Evolutionary conservation across 2,329 filamentous ascomycete genomes (phyloP), one percentile per base, ranked within the genome.

Genomic region (Scopulariopsis brevicaulis): DNA sequence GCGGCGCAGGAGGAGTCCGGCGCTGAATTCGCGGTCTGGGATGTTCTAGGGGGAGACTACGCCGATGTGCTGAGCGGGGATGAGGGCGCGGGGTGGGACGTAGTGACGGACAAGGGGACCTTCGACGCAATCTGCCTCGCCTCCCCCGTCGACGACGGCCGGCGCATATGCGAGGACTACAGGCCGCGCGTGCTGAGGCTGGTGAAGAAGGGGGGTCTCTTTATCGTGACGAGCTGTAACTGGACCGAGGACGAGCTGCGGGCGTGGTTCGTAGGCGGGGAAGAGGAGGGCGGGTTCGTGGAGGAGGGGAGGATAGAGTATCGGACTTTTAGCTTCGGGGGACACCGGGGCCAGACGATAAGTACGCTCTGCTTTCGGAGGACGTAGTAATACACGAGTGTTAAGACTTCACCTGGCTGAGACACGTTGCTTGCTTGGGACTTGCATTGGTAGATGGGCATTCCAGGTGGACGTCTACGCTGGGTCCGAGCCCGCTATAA

Each of bases 51-150:
- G 11, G 74, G 74, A 1, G 60, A 71, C 2, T 66, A 72, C 37
- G 60, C 63, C 0, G 64, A 69, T 0, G 73, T 79, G 2, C 64
- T 69, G 25, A 60, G 59, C 20, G 64, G 65, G 11, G 24, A 59
- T 2, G 64, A 70, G 35, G 64, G 64, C 0, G 69, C 70, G 0
- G 88, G 88, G 1, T 97, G 92, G 74, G 91, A 97, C 71, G 83
- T 96, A 0, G 86, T 96, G 0, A 80, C 96, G n/a, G 94, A 99
- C 73, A 99, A 99, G 74, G 94, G 94, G 52, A 99, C 94, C 0
- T 99, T 97, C 69, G 94, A 99, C 75, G 94, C 94, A 12, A 87
- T 99, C 37, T 91, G 85, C 55, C 75, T 97, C n/a, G 82, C 79
- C 57, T 77, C 78, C 59, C 83, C 85, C 63, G 70, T 67, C 34